Conservation (phyloP, 2,329 filamentous ascomycete species). For the Colletotrichum falcatum region DNA sequence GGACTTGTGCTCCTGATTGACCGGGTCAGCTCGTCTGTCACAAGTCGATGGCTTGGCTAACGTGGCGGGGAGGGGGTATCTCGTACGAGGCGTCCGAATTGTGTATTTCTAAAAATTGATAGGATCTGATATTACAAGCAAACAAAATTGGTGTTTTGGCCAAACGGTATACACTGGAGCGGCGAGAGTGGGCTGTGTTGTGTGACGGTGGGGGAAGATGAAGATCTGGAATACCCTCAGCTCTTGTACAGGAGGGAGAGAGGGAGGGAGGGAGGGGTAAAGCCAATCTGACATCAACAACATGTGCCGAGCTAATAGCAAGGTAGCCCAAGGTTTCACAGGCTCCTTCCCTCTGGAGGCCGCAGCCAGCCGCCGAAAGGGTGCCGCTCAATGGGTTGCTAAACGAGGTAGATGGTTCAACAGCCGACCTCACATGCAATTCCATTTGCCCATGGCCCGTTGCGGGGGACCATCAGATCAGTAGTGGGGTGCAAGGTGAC, state of each 20-base stretch:
- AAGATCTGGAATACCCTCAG: constrained; percentile 12
- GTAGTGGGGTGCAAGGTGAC: constrained; percentile 26
- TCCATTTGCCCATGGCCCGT: constrained; percentile 25
- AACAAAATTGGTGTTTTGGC: not conserved
- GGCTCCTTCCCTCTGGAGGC: constrained; percentile 3
- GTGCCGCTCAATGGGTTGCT: constrained; percentile 16
- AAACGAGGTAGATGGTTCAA: constrained; percentile 22
- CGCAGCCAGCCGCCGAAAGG: constrained; percentile 17
- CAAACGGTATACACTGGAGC: not conserved
- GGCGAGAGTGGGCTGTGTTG: not conserved
- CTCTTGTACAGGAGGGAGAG: constrained; percentile 35
- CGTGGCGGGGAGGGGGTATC: constrained; percentile 7
- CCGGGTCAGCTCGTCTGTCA: constrained; percentile 30
- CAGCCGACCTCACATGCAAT: constrained; percentile 36
- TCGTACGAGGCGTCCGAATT: constrained; percentile 8
- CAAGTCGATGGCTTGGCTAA: constrained; percentile 20
- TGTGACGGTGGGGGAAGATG: not conserved
- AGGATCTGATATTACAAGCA: constrained; percentile 7
- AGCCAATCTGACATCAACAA: constrained; percentile 33
- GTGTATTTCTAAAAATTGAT: not conserved
- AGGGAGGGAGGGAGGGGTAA: constrained; percentile 40
- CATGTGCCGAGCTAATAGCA: constrained; percentile 36
- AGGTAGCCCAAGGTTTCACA: constrained; percentile 37
- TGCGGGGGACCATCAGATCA: constrained; percentile 32
- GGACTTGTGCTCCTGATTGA: constrained; percentile 18